Evolutionary conservation across 2,329 filamentous ascomycete genomes (phyloP).

Genomic region (Triangularia setosa): DNA sequence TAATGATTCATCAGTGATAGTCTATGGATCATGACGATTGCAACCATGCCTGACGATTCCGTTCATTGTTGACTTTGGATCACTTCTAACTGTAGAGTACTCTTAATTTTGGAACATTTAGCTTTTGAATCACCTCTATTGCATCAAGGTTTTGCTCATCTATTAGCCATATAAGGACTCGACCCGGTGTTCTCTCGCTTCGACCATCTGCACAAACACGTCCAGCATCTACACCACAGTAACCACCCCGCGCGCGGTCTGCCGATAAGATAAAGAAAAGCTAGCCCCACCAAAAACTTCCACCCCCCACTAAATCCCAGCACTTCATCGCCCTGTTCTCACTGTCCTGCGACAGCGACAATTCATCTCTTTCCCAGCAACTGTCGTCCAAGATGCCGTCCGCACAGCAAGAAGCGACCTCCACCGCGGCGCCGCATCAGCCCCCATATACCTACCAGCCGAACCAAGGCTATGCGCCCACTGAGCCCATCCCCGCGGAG

Average conservation of each 20-base stretch:
- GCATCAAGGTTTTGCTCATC: too few species aligned
- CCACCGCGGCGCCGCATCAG: conserved; percentile 39
- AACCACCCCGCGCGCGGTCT: conserved; percentile 8
- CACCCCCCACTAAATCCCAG: background rate
- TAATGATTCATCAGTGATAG: background rate
- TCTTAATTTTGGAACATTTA: too few species aligned
- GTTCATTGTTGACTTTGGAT: background rate
- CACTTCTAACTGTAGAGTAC: too few species aligned
- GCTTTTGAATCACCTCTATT: too few species aligned
- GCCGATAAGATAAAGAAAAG: conserved; percentile 23
- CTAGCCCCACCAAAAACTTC: conserved; percentile 19
- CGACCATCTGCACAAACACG: too few species aligned
- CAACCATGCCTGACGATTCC: background rate
- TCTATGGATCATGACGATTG: background rate
- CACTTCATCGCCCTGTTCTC: background rate
- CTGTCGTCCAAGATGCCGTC: conserved; percentile 11
- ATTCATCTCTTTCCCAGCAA: background rate
- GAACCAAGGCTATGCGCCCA: conserved; percentile 42
- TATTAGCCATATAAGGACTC: too few species aligned
- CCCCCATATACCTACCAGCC: conserved; percentile 43
- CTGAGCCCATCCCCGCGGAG: conserved; percentile 27
- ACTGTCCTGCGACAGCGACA: background rate
- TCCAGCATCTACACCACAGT: too few species aligned
- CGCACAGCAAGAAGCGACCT: background rate
- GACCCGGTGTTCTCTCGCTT: too few species aligned